These are phyloP conservation scores for Mentha longifolia DNA, from an alignment of 257 asterid species.

Conservation along the genomic window DNA sequence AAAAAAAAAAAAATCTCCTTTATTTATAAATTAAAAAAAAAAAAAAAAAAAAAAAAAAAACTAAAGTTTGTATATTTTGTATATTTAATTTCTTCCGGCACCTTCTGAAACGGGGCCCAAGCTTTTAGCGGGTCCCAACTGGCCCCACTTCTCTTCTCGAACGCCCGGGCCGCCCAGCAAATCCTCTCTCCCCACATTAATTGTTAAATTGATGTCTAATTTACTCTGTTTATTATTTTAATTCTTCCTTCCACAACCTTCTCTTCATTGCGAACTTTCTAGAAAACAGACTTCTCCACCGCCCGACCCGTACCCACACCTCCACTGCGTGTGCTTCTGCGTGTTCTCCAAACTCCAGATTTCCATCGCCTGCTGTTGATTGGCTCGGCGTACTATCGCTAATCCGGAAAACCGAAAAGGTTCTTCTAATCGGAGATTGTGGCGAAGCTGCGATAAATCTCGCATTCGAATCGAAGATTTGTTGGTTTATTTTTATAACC, in stretches of 20 bases:
- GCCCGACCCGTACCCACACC: slow-evolving; percentile 22
- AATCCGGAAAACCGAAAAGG: not conserved
- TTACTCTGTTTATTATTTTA: not conserved
- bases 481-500: not conserved
- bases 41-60: too few relatives aligned
- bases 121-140: slow-evolving; percentile 17
- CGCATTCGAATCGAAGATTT: slow-evolving; percentile 8
- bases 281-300: slow-evolving; percentile 35
- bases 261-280: slow-evolving; percentile 41
- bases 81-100: slow-evolving; percentile 29
- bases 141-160: slow-evolving; percentile 33
- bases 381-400: not conserved
- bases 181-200: slow-evolving; percentile 6
- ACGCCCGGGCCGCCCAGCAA: slow-evolving; percentile 27
- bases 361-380: slow-evolving; percentile 15
- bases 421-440: not conserved
- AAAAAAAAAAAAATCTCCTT: too few relatives aligned
- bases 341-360: slow-evolving; percentile 13
- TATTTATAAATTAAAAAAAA: too few relatives aligned
- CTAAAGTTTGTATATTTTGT: too few relatives aligned
- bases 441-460: not conserved
- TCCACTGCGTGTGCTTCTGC: slow-evolving; percentile 6
- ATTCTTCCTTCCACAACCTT: slow-evolving; percentile 12
- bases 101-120: slow-evolving; percentile 37
- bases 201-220: not conserved